Evolutionary conservation across 1,284 basidiomycete species (phyloP).

Genomic region (Leccinum variabile): DNA sequence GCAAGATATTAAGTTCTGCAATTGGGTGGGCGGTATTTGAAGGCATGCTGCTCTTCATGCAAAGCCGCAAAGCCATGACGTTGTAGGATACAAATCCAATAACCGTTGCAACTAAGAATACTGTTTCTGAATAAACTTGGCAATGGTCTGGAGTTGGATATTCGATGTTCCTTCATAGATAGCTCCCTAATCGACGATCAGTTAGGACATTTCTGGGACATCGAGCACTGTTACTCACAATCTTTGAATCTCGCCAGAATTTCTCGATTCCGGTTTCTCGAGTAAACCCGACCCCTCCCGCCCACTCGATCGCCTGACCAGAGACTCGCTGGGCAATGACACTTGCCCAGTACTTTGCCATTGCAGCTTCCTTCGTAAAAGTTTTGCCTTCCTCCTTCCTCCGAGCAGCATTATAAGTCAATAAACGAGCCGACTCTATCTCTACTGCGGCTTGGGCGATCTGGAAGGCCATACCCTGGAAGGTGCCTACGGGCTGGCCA

Average conservation of each 20-base stretch:
- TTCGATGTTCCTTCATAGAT: slow-evolving; percentile 97
- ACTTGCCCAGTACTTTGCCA: slow-evolving; percentile 92
- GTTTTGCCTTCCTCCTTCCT: slow-evolving; percentile 86
- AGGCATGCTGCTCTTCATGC: slow-evolving; percentile 67
- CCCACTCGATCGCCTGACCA: slow-evolving; percentile 95
- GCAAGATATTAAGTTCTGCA: slow-evolving; percentile 88
- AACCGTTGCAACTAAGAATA: slow-evolving; percentile 45
- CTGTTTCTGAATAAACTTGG: slow-evolving; percentile 85
- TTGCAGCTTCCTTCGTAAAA: slow-evolving; percentile 94
- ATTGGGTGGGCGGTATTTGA: slow-evolving; percentile 96
- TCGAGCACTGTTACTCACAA: slow-evolving; percentile 53
- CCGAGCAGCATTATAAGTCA: slow-evolving; percentile 97
- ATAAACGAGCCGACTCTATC: slow-evolving; percentile 88
- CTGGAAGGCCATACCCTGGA: slow-evolving; percentile 97
- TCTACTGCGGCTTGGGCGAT: slow-evolving; percentile 88
- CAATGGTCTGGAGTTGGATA: slow-evolving; percentile 96
- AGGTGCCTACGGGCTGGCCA: slow-evolving; percentile 87
- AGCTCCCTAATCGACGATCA: slow-evolving; percentile 60
- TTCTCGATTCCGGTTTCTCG: slow-evolving; percentile 94
- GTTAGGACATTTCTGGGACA: not conserved
- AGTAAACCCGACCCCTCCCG: slow-evolving; percentile 94
- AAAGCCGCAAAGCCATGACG: slow-evolving; percentile 28
- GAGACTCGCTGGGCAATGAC: slow-evolving; percentile 88
- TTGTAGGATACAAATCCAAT: slow-evolving; percentile 2
- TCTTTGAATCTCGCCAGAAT: slow-evolving; percentile 94